A percentile compares a stretch with the other conserved stretches of the same genome.
phyloP scores from a whole-genome alignment of 257 asterid species.

The Scutellaria barbata region DNA sequence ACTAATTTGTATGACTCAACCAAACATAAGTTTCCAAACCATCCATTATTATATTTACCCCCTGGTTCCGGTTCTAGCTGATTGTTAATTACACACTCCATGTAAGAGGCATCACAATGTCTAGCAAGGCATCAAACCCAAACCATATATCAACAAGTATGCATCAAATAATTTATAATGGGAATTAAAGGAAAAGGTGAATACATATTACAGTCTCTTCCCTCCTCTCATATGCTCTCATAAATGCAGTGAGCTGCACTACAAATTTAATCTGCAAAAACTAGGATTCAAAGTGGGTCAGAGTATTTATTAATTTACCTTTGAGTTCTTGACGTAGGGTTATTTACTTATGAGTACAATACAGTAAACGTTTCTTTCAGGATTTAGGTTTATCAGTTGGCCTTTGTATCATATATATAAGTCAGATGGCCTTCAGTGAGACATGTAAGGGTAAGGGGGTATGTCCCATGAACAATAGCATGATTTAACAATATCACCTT shows the following conservation, averaged over 20 bases:
- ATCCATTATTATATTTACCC: not conserved
- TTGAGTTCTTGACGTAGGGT: not conserved
- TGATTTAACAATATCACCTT: not conserved
- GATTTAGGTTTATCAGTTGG: not conserved
- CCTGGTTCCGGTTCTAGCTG: constrained; percentile 15
- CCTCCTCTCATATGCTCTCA: not conserved
- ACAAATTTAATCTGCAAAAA: not conserved
- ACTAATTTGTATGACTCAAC: not conserved
- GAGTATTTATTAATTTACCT: not conserved
- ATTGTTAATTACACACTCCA: constrained; percentile 19
- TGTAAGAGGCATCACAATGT: constrained; percentile 3
- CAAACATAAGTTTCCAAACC: constrained; percentile 10
- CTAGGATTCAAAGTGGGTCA: not conserved
- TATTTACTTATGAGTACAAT: not conserved
- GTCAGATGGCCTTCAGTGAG: not conserved
- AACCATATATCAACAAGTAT: not conserved
- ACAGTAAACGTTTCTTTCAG: not conserved
- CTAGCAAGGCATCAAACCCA: not conserved
- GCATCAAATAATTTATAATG: constrained; percentile 6
- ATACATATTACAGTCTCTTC: not conserved
- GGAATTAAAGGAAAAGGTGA: constrained; percentile 11
- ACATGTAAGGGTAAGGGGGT: not conserved
- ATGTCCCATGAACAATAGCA: constrained; percentile 11
- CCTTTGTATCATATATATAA: not conserved
- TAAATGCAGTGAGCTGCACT: not conserved